phyloP scores from a whole-genome alignment of 2,329 filamentous ascomycete species.

The Aaosphaeria pasadenensis region DNA sequence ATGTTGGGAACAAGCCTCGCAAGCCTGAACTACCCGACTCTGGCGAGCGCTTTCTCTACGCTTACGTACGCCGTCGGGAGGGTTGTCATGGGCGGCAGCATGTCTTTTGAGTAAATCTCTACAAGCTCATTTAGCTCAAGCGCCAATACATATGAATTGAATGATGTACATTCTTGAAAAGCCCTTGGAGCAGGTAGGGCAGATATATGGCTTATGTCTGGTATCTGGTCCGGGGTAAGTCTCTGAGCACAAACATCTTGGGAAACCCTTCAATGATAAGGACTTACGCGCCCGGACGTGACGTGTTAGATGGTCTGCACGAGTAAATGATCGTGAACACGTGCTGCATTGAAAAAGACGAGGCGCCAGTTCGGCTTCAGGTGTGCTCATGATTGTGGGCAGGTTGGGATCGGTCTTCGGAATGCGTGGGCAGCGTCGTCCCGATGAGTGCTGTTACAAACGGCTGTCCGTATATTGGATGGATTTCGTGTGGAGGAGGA shows the following conservation, averaged over 20 bases:
- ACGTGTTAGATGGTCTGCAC: conserved; percentile 52
- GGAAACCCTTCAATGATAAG: background rate
- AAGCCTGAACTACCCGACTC: conserved; percentile 43
- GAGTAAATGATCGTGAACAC: conserved; percentile 51
- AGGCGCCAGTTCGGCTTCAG: conserved; percentile 9
- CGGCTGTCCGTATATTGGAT: background rate
- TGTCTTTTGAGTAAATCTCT: conserved; percentile 53
- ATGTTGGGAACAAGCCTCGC: conserved; percentile 50
- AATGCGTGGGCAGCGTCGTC: too few relatives aligned
- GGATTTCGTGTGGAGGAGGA: background rate
- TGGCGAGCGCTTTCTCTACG: conserved; percentile 22
- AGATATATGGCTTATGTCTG: conserved; percentile 46
- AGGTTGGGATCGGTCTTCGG: too few relatives aligned
- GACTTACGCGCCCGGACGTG: conserved; percentile 51
- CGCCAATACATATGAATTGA: too few relatives aligned
- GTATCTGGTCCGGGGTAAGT: conserved; percentile 21
- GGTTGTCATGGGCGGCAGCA: conserved; percentile 41
- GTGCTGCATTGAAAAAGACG: conserved; percentile 49
- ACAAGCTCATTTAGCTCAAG: conserved; percentile 2
- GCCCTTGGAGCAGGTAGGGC: conserved; percentile 45
- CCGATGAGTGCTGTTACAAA: background rate
- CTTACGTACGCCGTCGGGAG: conserved; percentile 14
- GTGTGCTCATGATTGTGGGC: background rate
- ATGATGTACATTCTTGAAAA: conserved; percentile 42
- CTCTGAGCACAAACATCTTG: too few relatives aligned